phyloP scores from a whole-genome alignment of 2,329 filamentous ascomycete species.

The Mycocentrospora acerina region DNA sequence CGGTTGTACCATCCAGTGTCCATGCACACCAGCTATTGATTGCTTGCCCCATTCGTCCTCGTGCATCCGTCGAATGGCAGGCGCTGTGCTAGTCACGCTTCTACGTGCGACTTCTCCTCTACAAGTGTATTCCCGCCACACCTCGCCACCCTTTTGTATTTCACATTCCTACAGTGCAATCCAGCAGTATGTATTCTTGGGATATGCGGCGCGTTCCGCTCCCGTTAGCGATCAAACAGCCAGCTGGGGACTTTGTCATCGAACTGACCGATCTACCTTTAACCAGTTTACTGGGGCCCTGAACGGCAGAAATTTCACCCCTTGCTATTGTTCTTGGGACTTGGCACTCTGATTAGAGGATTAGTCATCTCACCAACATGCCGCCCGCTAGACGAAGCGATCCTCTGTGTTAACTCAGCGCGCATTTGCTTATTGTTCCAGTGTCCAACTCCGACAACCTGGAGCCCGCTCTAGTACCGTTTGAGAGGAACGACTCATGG shows the following conservation, averaged over 20 bases:
- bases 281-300: slow-evolving; percentile 2
- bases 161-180: slow-evolving; percentile 10
- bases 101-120: slow-evolving; percentile 7
- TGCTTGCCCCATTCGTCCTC: slow-evolving; percentile 6
- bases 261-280: too few relatives aligned
- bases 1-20: too few relatives aligned
- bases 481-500: too few relatives aligned
- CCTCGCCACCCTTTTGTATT: not conserved
- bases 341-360: too few relatives aligned
- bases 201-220: slow-evolving; percentile 29
- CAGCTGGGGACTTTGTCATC: slow-evolving; percentile 7
- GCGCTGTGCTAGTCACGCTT: slow-evolving; percentile 20
- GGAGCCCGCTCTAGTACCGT: too few relatives aligned
- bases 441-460: too few relatives aligned
- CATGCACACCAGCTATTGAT: too few relatives aligned
- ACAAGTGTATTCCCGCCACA: slow-evolving; percentile 1
- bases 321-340: not conserved
- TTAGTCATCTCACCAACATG: too few relatives aligned
- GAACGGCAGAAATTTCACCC: slow-evolving; percentile 5
- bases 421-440: too few relatives aligned
- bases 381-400: too few relatives aligned
- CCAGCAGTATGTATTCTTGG: slow-evolving; percentile 19
- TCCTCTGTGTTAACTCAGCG: too few relatives aligned
- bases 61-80: slow-evolving; percentile 10
- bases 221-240: slow-evolving; percentile 27